A percentile compares a stretch with the other conserved stretches of the same genome.
Conservation (phyloP, 495 filamentous ascomycete species). For the Penicillium mononematosum region DNA sequence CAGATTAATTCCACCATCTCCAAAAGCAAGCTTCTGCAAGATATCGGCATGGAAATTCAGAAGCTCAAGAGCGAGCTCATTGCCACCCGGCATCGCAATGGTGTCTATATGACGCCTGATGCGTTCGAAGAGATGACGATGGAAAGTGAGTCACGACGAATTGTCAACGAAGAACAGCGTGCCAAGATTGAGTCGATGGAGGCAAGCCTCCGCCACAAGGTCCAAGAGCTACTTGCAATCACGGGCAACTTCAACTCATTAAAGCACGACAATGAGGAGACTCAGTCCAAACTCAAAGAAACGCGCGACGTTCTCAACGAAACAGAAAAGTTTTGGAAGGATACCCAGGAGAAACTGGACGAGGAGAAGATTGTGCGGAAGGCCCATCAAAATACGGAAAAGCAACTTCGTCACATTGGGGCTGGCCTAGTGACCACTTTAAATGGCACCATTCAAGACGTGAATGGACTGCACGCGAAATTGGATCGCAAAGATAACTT, state of each 20-base stretch:
- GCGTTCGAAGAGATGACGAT: slow-evolving; percentile 81
- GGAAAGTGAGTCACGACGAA: slow-evolving; percentile 88
- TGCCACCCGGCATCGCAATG: slow-evolving; percentile 88
- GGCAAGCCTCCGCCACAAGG: slow-evolving; percentile 80
- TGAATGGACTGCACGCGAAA: slow-evolving; percentile 78
- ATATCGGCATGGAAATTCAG: slow-evolving; percentile 93
- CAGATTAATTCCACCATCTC: slow-evolving; percentile 88
- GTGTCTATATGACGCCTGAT: slow-evolving; percentile 86
- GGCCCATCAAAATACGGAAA: slow-evolving; percentile 85
- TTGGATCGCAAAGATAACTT: slow-evolving; percentile 77
- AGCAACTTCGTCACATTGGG: slow-evolving; percentile 67
- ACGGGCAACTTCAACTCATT: slow-evolving; percentile 81
- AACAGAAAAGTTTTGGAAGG: slow-evolving; percentile 76
- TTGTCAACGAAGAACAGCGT: slow-evolving; percentile 86
- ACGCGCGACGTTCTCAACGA: slow-evolving; percentile 79
- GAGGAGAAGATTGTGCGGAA: slow-evolving; percentile 78
- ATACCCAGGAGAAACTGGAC: slow-evolving; percentile 69
- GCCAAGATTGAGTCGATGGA: slow-evolving; percentile 94
- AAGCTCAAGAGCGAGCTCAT: slow-evolving; percentile 91
- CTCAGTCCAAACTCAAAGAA: slow-evolving; percentile 65
- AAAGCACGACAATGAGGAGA: slow-evolving; percentile 82
- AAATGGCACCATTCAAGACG: slow-evolving; percentile 71
- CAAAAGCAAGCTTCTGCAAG: slow-evolving; percentile 85
- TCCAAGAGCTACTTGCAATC: slow-evolving; percentile 82
- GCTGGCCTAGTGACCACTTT: slow-evolving; percentile 72